These are phyloP conservation scores for Zygnema cylindricum DNA, from an alignment of 139 green algal species.

Conservation along the genomic window DNA sequence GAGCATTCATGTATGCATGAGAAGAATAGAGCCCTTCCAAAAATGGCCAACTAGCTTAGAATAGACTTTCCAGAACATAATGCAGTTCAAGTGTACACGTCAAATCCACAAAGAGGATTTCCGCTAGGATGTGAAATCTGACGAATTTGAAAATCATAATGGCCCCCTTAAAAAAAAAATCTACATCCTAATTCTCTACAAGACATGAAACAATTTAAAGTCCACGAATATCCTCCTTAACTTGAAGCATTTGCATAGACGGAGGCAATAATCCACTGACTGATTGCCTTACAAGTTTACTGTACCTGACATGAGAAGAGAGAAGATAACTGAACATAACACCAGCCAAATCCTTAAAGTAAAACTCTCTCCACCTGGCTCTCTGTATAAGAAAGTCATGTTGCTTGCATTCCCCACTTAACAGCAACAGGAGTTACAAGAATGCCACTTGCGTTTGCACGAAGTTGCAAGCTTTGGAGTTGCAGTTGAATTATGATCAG, in stretches of 20 bases:
- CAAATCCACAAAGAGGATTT: no score
- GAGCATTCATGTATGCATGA: no score
- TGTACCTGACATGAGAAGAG: constrained; percentile 23
- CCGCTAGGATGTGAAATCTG: neutral
- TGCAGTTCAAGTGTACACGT: no score
- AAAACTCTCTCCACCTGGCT: constrained; percentile 13
- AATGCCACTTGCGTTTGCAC: no score
- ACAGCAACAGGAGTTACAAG: no score
- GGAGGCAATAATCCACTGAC: neutral
- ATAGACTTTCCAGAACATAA: no score
- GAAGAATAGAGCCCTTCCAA: no score
- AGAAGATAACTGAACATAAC: neutral
- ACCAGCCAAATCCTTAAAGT: neutral
- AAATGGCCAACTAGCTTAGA: no score
- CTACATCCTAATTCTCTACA: neutral
- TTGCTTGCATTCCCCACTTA: no score
- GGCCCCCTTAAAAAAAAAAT: neutral
- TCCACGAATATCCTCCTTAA: neutral
- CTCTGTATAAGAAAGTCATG: constrained; percentile 6
- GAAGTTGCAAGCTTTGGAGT: no score
- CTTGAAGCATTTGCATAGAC: neutral
- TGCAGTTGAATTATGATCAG: no score
- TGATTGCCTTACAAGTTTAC: neutral
- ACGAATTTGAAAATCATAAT: neutral
- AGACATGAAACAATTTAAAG: neutral